Percentiles rank a stretch among this genome's conserved stretches.
Conservation (phyloP, 805 yeast species). For the Wilhelminamyces savonicus region DNA sequence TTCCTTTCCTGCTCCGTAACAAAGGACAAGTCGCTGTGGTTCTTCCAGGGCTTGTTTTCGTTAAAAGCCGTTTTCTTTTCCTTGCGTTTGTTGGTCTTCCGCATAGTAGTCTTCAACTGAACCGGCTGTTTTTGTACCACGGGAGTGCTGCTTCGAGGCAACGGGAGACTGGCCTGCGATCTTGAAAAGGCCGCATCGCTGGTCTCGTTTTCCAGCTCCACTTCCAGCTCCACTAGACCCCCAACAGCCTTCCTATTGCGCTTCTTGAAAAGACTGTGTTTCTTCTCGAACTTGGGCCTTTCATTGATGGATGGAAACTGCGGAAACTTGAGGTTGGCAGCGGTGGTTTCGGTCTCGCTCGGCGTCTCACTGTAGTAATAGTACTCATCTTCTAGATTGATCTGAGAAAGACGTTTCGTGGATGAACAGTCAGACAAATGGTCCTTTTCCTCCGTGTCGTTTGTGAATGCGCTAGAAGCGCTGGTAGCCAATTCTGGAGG, state of each 20-base stretch:
- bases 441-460: too few relatives aligned
- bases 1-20: constrained; percentile 65
- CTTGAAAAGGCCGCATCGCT: too few relatives aligned
- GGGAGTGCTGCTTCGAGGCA: too few relatives aligned
- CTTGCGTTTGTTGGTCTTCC: constrained; percentile 36
- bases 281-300: constrained; percentile 3
- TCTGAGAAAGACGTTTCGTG: too few relatives aligned
- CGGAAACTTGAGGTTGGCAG: constrained; percentile 16
- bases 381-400: constrained; percentile 3
- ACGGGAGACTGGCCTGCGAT: too few relatives aligned
- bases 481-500: background rate
- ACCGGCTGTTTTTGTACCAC: constrained; percentile 18
- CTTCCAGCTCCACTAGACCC: too few relatives aligned
- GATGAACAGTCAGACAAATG: too few relatives aligned
- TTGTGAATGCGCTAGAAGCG: too few relatives aligned
- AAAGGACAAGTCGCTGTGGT: constrained; percentile 54
- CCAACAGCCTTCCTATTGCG: constrained; percentile 9
- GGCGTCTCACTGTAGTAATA: constrained; percentile 3
- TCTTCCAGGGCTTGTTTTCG: constrained; percentile 92
- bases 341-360: constrained; percentile 2
- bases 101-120: constrained; percentile 46
- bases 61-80: constrained; percentile 49
- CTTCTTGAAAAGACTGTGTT: constrained; percentile 13
- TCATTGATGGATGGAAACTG: constrained; percentile 11
- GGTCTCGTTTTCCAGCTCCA: too few relatives aligned